phyloP scores from a whole-genome alignment of 2,329 filamentous ascomycete species.

The Sporothrix protearum region DNA sequence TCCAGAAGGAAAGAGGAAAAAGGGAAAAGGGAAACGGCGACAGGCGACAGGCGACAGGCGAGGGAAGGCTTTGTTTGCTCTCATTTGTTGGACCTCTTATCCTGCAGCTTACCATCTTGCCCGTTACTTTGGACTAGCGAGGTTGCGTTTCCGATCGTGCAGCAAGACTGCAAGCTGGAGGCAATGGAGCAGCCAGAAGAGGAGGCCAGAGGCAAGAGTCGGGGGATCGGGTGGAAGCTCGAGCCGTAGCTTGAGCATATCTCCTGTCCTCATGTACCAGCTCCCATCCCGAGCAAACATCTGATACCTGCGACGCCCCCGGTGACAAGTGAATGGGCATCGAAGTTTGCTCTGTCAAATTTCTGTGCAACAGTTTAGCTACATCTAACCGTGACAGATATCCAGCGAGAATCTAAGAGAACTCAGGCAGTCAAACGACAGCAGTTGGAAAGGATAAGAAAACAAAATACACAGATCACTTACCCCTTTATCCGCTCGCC shows the following conservation, averaged over 20 bases:
- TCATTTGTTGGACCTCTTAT: slow-evolving; percentile 1
- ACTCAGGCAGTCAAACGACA: not conserved
- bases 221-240: not conserved
- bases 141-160: not conserved
- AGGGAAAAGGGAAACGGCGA: too few relatives aligned
- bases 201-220: not conserved
- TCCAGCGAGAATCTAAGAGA: not conserved
- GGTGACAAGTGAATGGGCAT: not conserved
- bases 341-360: not conserved
- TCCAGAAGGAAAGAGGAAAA: not conserved
- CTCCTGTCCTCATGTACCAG: not conserved
- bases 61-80: not conserved
- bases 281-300: not conserved
- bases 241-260: not conserved
- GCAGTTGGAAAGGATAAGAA: not conserved
- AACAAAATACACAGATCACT: not conserved
- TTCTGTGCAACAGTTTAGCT: not conserved
- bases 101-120: not conserved
- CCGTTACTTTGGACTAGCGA: not conserved
- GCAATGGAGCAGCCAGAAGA: not conserved
- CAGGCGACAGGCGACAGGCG: not conserved
- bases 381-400: not conserved
- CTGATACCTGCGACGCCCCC: not conserved
- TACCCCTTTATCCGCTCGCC: not conserved
- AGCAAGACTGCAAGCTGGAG: not conserved